phyloP scores from a whole-genome alignment of 2,329 filamentous ascomycete genomes.

The Neoascochyta sp. region DNA sequence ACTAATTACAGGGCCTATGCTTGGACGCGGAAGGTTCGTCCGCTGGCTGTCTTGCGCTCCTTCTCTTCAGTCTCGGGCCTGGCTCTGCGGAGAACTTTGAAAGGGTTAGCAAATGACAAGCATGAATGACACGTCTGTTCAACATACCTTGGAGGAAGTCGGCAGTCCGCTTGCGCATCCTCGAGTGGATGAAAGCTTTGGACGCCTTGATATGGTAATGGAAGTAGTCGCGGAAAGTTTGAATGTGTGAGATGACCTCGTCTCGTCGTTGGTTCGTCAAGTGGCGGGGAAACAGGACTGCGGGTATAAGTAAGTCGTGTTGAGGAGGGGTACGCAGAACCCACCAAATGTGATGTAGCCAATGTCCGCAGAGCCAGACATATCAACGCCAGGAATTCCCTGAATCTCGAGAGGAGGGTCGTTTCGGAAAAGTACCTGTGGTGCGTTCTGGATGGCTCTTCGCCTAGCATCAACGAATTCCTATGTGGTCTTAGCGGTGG shows the following conservation, averaged over 20 bases:
- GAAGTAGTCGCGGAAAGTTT: constrained; percentile 99
- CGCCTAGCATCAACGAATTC: constrained; percentile 96
- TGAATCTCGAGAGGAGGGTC: constrained; percentile 91
- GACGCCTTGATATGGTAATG: constrained; percentile 99
- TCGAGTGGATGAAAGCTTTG: constrained; percentile 97
- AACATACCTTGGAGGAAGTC: constrained; percentile 91
- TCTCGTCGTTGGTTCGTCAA: constrained; percentile 84
- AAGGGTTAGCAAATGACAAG: constrained; percentile 34
- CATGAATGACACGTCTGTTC: background rate
- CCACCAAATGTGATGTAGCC: constrained; percentile 97
- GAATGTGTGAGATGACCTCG: constrained; percentile 97
- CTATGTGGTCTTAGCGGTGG: too few species aligned
- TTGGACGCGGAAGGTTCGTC: constrained; percentile 78
- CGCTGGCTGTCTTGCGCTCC: constrained; percentile 96
- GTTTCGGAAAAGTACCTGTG: constrained; percentile 93
- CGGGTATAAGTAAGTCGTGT: constrained; percentile 11
- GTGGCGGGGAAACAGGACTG: constrained; percentile 93
- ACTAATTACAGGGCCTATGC: too few species aligned
- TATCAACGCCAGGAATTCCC: constrained; percentile 74
- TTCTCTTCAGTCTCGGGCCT: constrained; percentile 94
- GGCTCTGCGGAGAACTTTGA: constrained; percentile 84
- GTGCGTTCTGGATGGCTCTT: constrained; percentile 95
- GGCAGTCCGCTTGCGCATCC: constrained; percentile 95
- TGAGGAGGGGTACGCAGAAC: constrained; percentile 23
- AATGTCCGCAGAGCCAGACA: constrained; percentile 72